Conservation (phyloP, 768 basidiomycete species). For the Leccinum olivaceopallidum region DNA sequence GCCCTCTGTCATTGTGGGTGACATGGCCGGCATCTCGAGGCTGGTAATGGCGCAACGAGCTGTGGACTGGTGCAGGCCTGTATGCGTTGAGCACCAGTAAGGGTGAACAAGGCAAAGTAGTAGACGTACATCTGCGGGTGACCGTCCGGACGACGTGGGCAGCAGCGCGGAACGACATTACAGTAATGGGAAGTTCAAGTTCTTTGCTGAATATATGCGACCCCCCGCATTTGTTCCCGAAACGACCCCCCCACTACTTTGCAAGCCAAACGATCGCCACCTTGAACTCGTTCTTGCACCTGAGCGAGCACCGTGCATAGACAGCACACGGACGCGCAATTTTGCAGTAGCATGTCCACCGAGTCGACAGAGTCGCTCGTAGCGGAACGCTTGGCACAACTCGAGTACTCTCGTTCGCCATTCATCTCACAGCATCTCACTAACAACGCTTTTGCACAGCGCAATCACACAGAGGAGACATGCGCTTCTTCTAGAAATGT, state of each 20-base stretch:
- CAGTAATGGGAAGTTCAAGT: neutral
- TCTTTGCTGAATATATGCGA: neutral
- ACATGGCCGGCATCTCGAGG: constrained; percentile 95
- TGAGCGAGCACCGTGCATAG: neutral
- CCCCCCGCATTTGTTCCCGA: constrained; percentile 1
- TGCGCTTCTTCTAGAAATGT: constrained; percentile 73
- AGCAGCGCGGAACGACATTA: constrained; percentile 18
- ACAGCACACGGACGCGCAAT: constrained; percentile 7
- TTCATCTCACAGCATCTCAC: neutral
- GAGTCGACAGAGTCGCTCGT: constrained; percentile 37
- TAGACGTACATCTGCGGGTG: constrained; percentile 27
- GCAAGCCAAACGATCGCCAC: constrained; percentile 3
- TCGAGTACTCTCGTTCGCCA: constrained; percentile 24
- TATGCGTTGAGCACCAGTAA: constrained; percentile 5
- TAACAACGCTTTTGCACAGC: constrained; percentile 36
- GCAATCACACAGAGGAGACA: constrained; percentile 64
- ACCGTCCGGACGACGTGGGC: constrained; percentile 16
- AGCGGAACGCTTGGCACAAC: constrained; percentile 36
- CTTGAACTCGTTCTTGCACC: constrained; percentile 2
- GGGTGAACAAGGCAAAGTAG: neutral
- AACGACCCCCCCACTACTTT: constrained; percentile 5
- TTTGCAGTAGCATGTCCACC: constrained; percentile 23
- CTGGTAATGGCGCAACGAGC: constrained; percentile 63
- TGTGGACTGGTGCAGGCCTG: constrained; percentile 50
- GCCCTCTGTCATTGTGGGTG: constrained; percentile 95